Base-by-base conservation (phyloP, 2,329 filamentous ascomycete genomes). In the Cryphonectria naterciae region DNA sequence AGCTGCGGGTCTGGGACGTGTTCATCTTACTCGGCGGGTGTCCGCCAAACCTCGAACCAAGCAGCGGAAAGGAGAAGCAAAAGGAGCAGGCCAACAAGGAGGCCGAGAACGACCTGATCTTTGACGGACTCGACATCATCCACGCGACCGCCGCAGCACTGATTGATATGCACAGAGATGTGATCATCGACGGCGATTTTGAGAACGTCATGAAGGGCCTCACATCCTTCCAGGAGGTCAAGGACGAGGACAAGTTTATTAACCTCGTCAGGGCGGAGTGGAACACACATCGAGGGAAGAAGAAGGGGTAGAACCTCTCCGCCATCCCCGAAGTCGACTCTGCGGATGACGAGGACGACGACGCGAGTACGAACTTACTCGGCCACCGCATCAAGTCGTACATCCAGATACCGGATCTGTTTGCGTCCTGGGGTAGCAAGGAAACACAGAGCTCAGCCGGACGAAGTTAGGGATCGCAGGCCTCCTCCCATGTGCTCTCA, bases 171-270 rank as follows among this genome's bases (percentile, higher is more conserved):
- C 93, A 96, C 75, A 87, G 93, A 52, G 93, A 97, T 73, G 93
- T 97, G 67, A 85, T 99, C 43, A 85, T 98, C 7, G 94, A 97
- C 77, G 94, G 93, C 25, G 96, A 99, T 79, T 99, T 98, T 80
- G 96, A 99, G 80, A 97, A 97, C 77, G 93, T 93, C 63, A 99
- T 99, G 96, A 98, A 98, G 83, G 92, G 95, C 10, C 85, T 99
- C 73, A 98, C 96, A 41, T 94, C 92, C 70, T 97, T 93, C 90
- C 92, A 98, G 61, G 94, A 95, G 28, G 92, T 99, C 79, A 94
- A 94, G 81, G 95, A 99, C 77, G 94, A 97, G 78, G 94, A 98
- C 79, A 82, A 97, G 70, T 86, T 99, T 77, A 97, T 99, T 93
- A 91, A 91, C 1, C 58, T 68, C n/a, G 70, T 72, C 37, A 91